Conservation (phyloP, 495 filamentous ascomycete species). For the Lasiosphaeris hirsuta region DNA sequence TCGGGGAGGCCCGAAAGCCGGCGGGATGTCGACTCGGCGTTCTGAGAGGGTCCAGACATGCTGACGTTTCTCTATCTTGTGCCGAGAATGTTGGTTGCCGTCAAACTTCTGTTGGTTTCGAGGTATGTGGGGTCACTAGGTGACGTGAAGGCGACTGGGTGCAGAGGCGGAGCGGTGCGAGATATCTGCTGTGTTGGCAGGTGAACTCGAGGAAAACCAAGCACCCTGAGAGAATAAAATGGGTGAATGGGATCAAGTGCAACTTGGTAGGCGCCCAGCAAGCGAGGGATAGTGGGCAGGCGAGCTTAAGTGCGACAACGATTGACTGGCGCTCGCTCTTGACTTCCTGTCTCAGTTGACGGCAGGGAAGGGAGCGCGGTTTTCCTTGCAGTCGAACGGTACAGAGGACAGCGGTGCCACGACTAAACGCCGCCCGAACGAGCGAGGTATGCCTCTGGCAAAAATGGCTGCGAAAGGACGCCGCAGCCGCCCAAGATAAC, state of each 20-base stretch:
- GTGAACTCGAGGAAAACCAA: not conserved
- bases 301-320: not conserved
- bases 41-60: slow-evolving; percentile 15
- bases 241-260: not conserved
- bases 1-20: slow-evolving; percentile 4
- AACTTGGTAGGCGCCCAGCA: slow-evolving; percentile 1
- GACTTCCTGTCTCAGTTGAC: not conserved
- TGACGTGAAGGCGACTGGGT: no score
- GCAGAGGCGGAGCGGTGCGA: no score
- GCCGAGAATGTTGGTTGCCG: not conserved
- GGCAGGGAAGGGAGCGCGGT: not conserved
- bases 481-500: no score
- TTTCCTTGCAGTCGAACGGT: no score
- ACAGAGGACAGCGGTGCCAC: not conserved
- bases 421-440: not conserved
- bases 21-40: slow-evolving; percentile 5
- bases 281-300: not conserved
- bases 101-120: not conserved
- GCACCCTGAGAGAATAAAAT: not conserved
- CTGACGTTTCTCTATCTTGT: not conserved
- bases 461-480: no score
- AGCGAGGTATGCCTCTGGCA: not conserved
- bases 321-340: not conserved
- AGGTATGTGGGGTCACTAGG: no score
- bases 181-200: no score